Evolutionary conservation across 2,329 filamentous ascomycete genomes (phyloP), one percentile per base, ranked within the genome.

Genomic region (Cercospora sp.): DNA sequence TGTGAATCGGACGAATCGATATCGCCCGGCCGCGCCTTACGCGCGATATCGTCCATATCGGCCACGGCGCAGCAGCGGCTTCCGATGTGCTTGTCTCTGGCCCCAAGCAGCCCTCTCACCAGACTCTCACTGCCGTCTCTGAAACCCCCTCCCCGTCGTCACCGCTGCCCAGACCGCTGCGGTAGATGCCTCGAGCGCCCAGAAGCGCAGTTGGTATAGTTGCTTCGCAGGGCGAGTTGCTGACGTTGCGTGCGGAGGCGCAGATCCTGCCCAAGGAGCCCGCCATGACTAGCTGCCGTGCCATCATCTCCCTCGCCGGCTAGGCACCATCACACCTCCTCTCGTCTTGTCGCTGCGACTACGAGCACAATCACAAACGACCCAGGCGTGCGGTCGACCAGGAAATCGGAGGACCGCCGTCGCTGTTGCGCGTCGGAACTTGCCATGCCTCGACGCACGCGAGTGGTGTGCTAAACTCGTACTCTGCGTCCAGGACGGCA

Each of bases 191-290:
- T 40, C 51, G n/a, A 28, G 2, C 18, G 28, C 53, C 24, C 53
- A 57, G 28, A 18, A 13, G 53, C 59, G 34, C 37, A 21, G 24
- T 16, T 16, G n/a, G 32, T 16, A 49, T 12, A n/a, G 24, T 16
- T 10, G 10, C 21, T 21, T 6, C 32, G 9, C 18, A 18, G 18
- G 28, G 9, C 58, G 28, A 13, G 16, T 30, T 34, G 61, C 28
- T 62, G 45, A 57, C 49, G 49, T 57, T 55, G 61, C 30, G 16
- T 32, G 32, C 21, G 18, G 34, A 63, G 61, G 61, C 61, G 61
- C 61, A 63, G 61, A 63, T 55, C 45, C 61, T 55, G 61, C 28
- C 45, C 49, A n/a, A 32, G 26, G 30, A 6, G 16, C 28, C 28
- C 26, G 24, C 43, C 18, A 32, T 21, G 61, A 57, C 51, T 24